Conservation (phyloP, 2,329 filamentous ascomycete species). For the Aspergillus eucalypticola region DNA sequence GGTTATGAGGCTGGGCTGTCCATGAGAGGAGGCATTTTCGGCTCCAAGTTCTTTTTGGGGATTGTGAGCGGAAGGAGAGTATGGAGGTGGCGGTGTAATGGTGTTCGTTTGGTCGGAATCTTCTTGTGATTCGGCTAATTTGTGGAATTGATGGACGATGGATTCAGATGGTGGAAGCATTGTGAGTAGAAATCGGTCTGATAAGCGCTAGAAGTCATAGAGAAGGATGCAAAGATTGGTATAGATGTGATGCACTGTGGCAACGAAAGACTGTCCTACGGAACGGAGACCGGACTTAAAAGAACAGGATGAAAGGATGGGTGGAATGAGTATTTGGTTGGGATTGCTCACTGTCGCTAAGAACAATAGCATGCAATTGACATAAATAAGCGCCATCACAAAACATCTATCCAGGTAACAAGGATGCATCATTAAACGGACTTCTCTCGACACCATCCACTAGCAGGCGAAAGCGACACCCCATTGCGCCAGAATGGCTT, state of each 20-base stretch:
- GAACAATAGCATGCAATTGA: constrained; percentile 3
- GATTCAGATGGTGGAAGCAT: constrained; percentile 35
- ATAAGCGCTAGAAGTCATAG: neutral
- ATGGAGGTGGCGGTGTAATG: constrained; percentile 26
- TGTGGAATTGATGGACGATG: constrained; percentile 30
- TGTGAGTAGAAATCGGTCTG: neutral
- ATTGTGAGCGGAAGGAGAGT: constrained; percentile 11
- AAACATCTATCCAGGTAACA: neutral
- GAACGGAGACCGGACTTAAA: neutral
- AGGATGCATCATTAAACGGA: constrained; percentile 1
- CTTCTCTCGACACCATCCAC: neutral
- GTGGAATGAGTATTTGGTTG: neutral
- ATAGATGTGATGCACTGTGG: neutral
- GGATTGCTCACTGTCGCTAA: neutral
- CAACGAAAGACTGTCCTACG: neutral
- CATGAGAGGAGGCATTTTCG: neutral
- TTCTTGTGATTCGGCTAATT: constrained; percentile 26
- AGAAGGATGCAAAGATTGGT: neutral
- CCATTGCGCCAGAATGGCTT: neutral
- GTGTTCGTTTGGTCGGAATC: constrained; percentile 18
- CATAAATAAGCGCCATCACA: neutral
- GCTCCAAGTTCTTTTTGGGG: neutral
- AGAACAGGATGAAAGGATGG: neutral
- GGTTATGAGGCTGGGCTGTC: constrained; percentile 21
- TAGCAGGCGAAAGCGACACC: neutral